Evolutionary conservation across 805 yeast genomes (phyloP).

Genomic region (Nakazawaea pomicola): DNA sequence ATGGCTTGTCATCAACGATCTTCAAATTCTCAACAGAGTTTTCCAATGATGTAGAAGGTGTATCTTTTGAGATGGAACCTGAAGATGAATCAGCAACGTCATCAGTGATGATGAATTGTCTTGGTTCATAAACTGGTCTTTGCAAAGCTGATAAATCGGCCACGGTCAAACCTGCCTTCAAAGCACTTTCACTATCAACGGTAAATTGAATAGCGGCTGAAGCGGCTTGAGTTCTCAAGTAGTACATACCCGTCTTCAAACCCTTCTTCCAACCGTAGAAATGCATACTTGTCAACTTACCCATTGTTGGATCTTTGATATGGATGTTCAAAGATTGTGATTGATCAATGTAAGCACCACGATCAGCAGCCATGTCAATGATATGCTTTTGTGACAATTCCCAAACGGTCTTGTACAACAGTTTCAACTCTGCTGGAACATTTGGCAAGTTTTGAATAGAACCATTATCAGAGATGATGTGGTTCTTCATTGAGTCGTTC

Average conservation of each 20-base stretch:
- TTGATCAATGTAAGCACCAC: constrained; percentile 77
- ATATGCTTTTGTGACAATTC: constrained; percentile 83
- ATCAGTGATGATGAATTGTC: constrained; percentile 11
- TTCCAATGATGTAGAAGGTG: constrained; percentile 32
- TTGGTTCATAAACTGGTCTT: constrained; percentile 29
- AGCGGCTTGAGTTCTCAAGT: constrained; percentile 95
- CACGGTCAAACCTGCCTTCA: constrained; percentile 23
- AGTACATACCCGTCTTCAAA: constrained; percentile 97
- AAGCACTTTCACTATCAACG: constrained; percentile 43
- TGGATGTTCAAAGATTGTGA: constrained; percentile 91
- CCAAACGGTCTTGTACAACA: constrained; percentile 93
- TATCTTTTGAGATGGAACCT: too few species aligned
- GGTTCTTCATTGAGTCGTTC: constrained; percentile 74
- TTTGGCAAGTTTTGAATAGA: constrained; percentile 73
- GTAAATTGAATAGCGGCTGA: constrained; percentile 95
- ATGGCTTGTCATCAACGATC: constrained; percentile 25
- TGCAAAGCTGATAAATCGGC: constrained; percentile 25
- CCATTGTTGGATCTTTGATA: constrained; percentile 88
- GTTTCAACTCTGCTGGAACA: constrained; percentile 72
- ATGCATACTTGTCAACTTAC: constrained; percentile 95
- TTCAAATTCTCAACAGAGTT: constrained; percentile 41
- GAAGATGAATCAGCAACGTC: constrained; percentile 28
- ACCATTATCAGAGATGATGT: constrained; percentile 73
- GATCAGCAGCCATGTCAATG: constrained; percentile 81
- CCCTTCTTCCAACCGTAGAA: constrained; percentile 99